Base-by-base conservation (phyloP, 768 basidiomycete genomes). In the Trametes cubensis region DNA sequence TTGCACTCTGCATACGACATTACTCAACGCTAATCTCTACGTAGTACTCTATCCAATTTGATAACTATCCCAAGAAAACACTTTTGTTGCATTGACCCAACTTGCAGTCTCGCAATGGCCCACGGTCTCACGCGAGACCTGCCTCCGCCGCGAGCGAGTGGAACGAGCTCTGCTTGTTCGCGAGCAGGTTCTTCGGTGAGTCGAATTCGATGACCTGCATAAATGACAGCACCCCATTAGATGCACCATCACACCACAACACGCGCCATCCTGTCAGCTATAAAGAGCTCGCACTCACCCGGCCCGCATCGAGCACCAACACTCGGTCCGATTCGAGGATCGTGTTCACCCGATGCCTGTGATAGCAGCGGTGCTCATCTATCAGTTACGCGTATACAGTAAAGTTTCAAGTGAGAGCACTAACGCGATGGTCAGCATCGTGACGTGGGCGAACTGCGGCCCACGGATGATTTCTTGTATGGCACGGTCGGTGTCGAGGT, bases 381-480 rank as follows among this genome's bases (percentile, higher is more conserved):
- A 13, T 44, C 21, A 45, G 34, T 17, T 2, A 51, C 57, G 20
- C 23, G 50, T 10, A 18, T 23, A 18, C 2, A 13, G 28, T n/a
- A 52, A 49, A 53, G 14, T 14, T 39, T 39, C 23, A 55, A 23
- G 13, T 28, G 65, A 62, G 34, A 18, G 58, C 51, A 81, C 85
- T 69, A 76, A 92, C 85, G 92, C 92, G 68, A 94, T 93, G 15
- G 92, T 94, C 55, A 96, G 74, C 59, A 94, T 93, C 13, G 94
- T 95, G 15, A 90, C 87, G 60, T 88, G 76, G 3, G 80, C 75
- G 70, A 95, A 96, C 30, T 88, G 83, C 4, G 87, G 82, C 7
- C 94, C 92, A 26, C 86, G 83, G 48, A 96, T 90, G 64, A 94
- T 94, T 13, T 87, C 86, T 77, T 97, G 94, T 64, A 95, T 91